Evolutionary conservation across 1,284 basidiomycete species (phyloP).

Genomic region (Pulveroboletus sp.): DNA sequence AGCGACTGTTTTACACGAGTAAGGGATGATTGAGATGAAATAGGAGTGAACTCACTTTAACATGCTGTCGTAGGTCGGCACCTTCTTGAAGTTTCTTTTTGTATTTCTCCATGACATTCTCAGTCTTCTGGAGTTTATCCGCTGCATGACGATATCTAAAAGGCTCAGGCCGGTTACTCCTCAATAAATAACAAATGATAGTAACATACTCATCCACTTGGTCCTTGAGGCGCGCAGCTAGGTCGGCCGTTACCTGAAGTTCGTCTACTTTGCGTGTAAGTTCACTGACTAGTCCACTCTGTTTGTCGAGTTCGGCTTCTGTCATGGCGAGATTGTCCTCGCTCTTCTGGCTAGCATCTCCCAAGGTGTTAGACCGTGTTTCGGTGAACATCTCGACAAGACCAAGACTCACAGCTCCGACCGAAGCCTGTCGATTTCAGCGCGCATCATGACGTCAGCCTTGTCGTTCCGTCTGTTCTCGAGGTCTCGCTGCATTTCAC

Average conservation of each 20-base stretch:
- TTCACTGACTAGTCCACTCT: conserved; percentile 66
- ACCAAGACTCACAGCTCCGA: conserved; percentile 69
- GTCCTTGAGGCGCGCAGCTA: conserved; percentile 82
- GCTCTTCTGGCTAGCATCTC: conserved; percentile 74
- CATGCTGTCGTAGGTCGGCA: conserved; percentile 81
- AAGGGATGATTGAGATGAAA: conserved; percentile 3
- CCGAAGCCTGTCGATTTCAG: conserved; percentile 79
- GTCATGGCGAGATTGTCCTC: conserved; percentile 83
- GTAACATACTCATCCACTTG: conserved; percentile 83
- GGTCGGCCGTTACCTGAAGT: conserved; percentile 75
- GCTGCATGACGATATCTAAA: conserved; percentile 83
- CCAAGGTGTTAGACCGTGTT: conserved; percentile 34
- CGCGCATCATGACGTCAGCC: conserved; percentile 66
- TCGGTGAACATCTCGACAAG: conserved; percentile 1
- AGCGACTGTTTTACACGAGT: conserved; percentile 54
- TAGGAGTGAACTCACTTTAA: conserved; percentile 60
- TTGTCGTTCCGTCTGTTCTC: conserved; percentile 66
- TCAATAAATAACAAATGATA: neutral
- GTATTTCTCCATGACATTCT: conserved; percentile 98
- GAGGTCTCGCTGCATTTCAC: conserved; percentile 56
- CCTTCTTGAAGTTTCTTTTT: conserved; percentile 97
- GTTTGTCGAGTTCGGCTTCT: conserved; percentile 80
- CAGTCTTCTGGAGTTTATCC: conserved; percentile 89
- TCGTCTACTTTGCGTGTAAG: conserved; percentile 82
- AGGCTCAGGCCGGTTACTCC: neutral